A percentile compares a stretch with the other conserved stretches of the same genome.
phyloP scores from a whole-genome alignment of 306 rosid genomes.

The Sicyos baderoa region DNA sequence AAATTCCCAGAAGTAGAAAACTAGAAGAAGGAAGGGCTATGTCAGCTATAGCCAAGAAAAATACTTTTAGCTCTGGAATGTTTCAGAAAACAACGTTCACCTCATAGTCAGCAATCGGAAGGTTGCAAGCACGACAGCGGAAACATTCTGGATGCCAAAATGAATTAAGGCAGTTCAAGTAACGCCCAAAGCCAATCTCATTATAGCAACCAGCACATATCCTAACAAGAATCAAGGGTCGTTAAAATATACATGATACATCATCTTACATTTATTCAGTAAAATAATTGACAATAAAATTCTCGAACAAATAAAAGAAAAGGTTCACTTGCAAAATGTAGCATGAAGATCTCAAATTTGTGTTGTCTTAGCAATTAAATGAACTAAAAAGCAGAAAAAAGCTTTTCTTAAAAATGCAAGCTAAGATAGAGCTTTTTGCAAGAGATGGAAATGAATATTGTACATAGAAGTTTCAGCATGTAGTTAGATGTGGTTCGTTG shows the following conservation, averaged over 20 bases:
- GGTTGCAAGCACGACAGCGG: conserved; percentile 84
- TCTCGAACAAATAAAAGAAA: neutral
- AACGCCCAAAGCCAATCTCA: conserved; percentile 84
- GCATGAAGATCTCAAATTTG: neutral
- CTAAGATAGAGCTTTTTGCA: neutral
- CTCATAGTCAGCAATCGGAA: conserved; percentile 83
- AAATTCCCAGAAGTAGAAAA: conserved; percentile 82
- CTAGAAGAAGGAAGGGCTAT: conserved; percentile 29
- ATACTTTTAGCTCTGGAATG: neutral
- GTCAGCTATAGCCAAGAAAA: conserved; percentile 14
- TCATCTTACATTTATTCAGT: too few species aligned
- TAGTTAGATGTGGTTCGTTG: neutral
- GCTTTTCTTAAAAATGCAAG: neutral
- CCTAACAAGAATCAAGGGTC: conserved; percentile 31
- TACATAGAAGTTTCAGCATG: neutral
- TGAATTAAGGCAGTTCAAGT: conserved; percentile 77
- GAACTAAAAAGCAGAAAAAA: neutral
- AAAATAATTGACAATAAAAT: too few species aligned
- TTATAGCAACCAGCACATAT: conserved; percentile 68
- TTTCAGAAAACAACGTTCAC: conserved; percentile 24
- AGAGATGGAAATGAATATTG: neutral
- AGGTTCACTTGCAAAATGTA: neutral
- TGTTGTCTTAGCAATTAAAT: neutral
- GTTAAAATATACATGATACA: neutral
- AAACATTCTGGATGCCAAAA: conserved; percentile 99